Base-by-base conservation (phyloP, 306 rosid genomes). In the Malus fusca region DNA sequence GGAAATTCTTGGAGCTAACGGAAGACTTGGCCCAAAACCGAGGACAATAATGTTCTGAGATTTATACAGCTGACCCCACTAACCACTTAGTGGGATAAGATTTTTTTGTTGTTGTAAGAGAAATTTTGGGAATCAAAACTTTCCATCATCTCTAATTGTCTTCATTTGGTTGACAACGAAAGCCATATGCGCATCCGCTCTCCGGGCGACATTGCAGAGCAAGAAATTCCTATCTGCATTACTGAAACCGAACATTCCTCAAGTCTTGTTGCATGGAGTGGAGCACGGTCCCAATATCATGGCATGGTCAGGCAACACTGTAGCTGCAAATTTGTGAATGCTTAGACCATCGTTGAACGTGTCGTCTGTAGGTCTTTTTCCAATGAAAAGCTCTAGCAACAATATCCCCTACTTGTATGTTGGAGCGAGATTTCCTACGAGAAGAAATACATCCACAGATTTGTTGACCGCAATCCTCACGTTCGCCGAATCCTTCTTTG, bases 131-230 rank as follows among this genome's bases (percentile, higher is more conserved):
- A 8, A 42, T 42, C 6, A 9, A 42, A 42, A 42, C 44, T 42
- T 42, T 12, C 12, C 44, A 8, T 35, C 40, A 30, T 58, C 63
- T 58, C 30, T 58, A n/a, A 58, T 58, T 22, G 28, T 2, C 14
- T 69, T 71, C 71, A 85, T 63, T 62, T 81, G 79, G 58, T 76
- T 78, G 73, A 83, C 78, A 1, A 79, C 88, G 44, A 9, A 21
- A 31, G 15, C 59, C 67, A 85, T 48, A 12, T 71, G 46, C 75
- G 46, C 75, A 83, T 37, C 68, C 86, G n/a, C 59, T 85, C 84
- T 43, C 17, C 8, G 8, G 87, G 91, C n/a, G 8, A 23, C 46
- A 22, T 22, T 58, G 63, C 28, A 9, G 63, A 58, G 63, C 63
- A 58, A 10, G 63, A 22, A 22, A 58, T 12, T 58, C 63, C 30